Conservation (phyloP, 768 basidiomycete species). For the Baorangia bicolor region DNA sequence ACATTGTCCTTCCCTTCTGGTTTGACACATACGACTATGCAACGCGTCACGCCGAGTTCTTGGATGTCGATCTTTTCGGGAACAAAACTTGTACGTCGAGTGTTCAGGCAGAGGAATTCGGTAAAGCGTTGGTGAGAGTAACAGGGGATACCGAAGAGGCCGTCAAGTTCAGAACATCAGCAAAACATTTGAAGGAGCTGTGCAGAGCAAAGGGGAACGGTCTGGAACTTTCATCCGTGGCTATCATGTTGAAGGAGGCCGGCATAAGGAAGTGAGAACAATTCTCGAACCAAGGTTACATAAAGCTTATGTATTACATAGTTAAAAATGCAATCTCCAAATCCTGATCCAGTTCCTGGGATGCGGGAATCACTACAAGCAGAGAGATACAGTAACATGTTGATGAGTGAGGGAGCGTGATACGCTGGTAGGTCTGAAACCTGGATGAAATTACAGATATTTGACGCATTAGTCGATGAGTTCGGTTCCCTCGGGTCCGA, state of each 20-base stretch:
- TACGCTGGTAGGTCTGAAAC: neutral
- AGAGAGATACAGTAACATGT: neutral
- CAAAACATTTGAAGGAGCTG: neutral
- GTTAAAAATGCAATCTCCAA: neutral
- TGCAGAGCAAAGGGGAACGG: constrained; percentile 5
- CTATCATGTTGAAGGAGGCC: neutral
- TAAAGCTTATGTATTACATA: neutral
- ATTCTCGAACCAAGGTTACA: neutral
- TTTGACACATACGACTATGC: constrained; percentile 10
- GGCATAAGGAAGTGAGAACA: neutral
- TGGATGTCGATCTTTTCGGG: constrained; percentile 5
- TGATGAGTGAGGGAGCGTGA: neutral
- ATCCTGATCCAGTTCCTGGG: constrained; percentile 24
- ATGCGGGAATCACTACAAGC: constrained; percentile 5
- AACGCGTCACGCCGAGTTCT: neutral
- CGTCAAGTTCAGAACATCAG: neutral
- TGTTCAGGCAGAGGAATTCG: constrained; percentile 1
- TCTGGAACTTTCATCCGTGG: neutral
- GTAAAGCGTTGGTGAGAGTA: constrained; percentile 2
- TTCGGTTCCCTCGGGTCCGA: constrained; percentile 27
- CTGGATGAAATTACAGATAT: neutral
- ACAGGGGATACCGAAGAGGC: constrained; percentile 7
- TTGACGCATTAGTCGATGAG: constrained; percentile 13
- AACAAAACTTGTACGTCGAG: neutral
- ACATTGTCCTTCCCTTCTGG: constrained; percentile 15